A percentile compares a stretch with the other conserved stretches of the same genome.
phyloP scores from a whole-genome alignment of 73 alveolate species.

The Urostyla sp. region DNA sequence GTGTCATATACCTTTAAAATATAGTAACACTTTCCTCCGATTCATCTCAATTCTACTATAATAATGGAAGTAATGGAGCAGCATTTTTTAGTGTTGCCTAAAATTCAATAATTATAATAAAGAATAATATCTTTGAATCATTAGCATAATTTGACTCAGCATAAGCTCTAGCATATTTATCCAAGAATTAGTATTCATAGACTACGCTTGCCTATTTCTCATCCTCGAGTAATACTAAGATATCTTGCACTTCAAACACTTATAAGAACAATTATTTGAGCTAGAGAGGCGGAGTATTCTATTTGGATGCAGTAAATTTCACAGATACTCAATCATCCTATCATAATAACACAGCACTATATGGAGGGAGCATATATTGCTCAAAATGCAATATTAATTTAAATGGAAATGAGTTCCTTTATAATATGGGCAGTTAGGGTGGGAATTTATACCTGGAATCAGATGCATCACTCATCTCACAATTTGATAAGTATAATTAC shows the following conservation, averaged over 20 bases:
- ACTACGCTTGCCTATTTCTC: too few relatives aligned
- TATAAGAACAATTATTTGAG: background rate
- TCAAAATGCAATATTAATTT: background rate
- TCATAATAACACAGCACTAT: slow-evolving; percentile 6
- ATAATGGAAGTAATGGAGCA: too few relatives aligned
- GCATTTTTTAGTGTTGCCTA: too few relatives aligned
- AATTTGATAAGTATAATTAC: background rate
- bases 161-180: too few relatives aligned
- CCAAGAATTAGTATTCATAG: too few relatives aligned
- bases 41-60: too few relatives aligned
- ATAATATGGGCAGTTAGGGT: slow-evolving; percentile 22
- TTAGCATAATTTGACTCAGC: too few relatives aligned
- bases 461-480: background rate
- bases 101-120: too few relatives aligned
- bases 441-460: slow-evolving; percentile 8
- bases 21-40: too few relatives aligned
- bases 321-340: background rate
- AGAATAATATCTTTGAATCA: too few relatives aligned
- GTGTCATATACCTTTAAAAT: too few relatives aligned
- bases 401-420: background rate
- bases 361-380: background rate
- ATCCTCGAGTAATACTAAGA: slow-evolving; percentile 6
- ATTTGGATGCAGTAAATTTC: background rate
- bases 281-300: background rate
- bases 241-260: background rate